phyloP scores from a whole-genome alignment of 768 basidiomycete genomes.

The Kwoniella mangroviensis region DNA sequence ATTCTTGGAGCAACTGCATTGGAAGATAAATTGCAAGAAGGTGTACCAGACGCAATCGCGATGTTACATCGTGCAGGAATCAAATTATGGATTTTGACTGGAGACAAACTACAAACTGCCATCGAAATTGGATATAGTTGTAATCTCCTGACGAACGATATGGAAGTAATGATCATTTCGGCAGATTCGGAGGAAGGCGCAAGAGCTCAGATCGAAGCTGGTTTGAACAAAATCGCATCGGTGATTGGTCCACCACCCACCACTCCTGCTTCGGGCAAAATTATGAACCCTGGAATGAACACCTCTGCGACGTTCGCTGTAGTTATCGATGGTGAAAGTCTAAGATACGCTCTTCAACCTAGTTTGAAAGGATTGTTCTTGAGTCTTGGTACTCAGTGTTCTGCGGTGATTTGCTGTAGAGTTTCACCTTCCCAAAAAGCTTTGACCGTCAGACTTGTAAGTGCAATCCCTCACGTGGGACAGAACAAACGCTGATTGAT shows the following conservation, averaged over 20 bases:
- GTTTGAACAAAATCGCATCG: constrained; percentile 91
- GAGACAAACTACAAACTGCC: constrained; percentile 96
- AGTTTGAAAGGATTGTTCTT: constrained; percentile 84
- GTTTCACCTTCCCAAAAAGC: constrained; percentile 98
- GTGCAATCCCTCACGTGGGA: constrained; percentile 42
- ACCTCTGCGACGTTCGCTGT: constrained; percentile 76
- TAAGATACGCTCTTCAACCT: constrained; percentile 76
- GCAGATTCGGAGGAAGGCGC: constrained; percentile 76
- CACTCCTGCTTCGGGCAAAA: constrained; percentile 18
- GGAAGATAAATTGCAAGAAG: constrained; percentile 96
- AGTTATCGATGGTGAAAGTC: constrained; percentile 94
- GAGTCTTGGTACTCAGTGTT: constrained; percentile 91
- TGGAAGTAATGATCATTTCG: constrained; percentile 97
- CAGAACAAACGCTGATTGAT: constrained; percentile 4
- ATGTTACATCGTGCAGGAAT: constrained; percentile 89
- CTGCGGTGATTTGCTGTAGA: constrained; percentile 97
- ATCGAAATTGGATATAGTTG: constrained; percentile 98
- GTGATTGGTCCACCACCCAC: constrained; percentile 70
- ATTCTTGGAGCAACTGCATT: constrained; percentile 93
- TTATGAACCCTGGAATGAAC: constrained; percentile 23
- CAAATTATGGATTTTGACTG: constrained; percentile 97
- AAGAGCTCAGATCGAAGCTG: constrained; percentile 85
- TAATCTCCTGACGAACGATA: constrained; percentile 88
- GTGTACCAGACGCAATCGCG: constrained; percentile 95
- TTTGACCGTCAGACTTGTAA: constrained; percentile 86